Evolutionary conservation across 257 asterid genomes (phyloP), one percentile per base, ranked within the genome.

Genomic region (Plantago major): DNA sequence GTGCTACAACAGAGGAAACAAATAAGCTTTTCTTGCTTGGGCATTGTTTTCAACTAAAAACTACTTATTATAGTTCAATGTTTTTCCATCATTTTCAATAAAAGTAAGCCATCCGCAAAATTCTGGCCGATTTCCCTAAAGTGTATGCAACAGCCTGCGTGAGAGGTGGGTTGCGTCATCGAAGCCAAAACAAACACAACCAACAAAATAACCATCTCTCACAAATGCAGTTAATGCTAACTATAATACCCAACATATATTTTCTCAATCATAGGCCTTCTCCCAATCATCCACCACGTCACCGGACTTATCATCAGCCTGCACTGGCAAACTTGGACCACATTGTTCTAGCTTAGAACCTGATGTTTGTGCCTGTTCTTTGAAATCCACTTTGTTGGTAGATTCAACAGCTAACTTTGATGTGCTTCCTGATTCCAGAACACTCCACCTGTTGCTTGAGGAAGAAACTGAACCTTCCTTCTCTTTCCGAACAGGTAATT

Each of bases 221-320:
- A 50, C 60, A 26, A n/a, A 15, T 14, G 62, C 49, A 40, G 16
- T 19, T 13, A 43, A 47, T 13, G 15, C 46, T 33, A 33, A 62
- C 42, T 33, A 65, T 62, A 51, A 4, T 13, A 19, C 53, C 28
- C 47, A 17, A 13, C 3, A 15, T 15, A 22, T 33, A 48, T 49
- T 61, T 46, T 19, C 57, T 85, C 78, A 82, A 42, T 86, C 93
- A 65, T 44, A 89, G 7, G 94, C 97, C 59, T 89, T 74, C 75
- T 92, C 99, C 99, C 99, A 92, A 58, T 92, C 95, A 57, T 92
- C 99, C 65, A 82, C 92, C 18, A 82, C 94, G 63, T 84, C 90
- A 46, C 81, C 76, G 22, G 66, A 50, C 15, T 30, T 60, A 9
- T 67, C 76, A 0, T 55, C 57, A 48, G 74, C 74, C 62, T 51